Evolutionary conservation across 140 eudicot genomes (phyloP).

Genomic region (Bidens hawaiensis): DNA sequence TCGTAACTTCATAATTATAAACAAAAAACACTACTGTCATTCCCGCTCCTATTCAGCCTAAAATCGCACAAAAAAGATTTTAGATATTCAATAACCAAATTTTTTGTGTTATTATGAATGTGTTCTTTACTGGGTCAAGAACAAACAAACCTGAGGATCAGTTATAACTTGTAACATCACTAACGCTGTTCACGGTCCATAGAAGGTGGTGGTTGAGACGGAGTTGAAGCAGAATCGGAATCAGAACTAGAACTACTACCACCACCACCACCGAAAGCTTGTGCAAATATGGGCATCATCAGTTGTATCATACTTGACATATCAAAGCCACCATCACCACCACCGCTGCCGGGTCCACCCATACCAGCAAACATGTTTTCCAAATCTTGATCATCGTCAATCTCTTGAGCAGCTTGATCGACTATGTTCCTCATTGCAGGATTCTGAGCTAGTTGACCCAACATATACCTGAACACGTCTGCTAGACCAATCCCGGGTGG

Average conservation of each 20-base stretch:
- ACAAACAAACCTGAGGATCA: slow-evolving; percentile 67
- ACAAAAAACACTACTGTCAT: slow-evolving; percentile 13
- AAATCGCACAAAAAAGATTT: not conserved
- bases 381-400: slow-evolving; percentile 55
- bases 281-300: slow-evolving; percentile 97
- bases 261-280: slow-evolving; percentile 74
- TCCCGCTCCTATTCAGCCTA: slow-evolving; percentile 31
- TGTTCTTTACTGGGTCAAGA: slow-evolving; percentile 6
- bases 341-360: slow-evolving; percentile 32
- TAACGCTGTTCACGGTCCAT: slow-evolving; percentile 29
- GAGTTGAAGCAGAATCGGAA: slow-evolving; percentile 16
- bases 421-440: slow-evolving; percentile 86
- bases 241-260: no score
- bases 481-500: slow-evolving; percentile 91
- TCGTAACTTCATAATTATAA: slow-evolving; percentile 3
- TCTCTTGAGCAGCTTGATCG: slow-evolving; percentile 83
- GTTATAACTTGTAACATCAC: slow-evolving; percentile 17
- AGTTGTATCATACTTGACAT: slow-evolving; percentile 86
- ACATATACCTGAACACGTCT: slow-evolving; percentile 69
- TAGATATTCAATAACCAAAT: not conserved
- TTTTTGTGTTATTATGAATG: not conserved
- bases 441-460: slow-evolving; percentile 81
- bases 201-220: slow-evolving; percentile 32
- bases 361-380: slow-evolving; percentile 63
- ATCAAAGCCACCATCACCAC: slow-evolving; percentile 58